These are phyloP conservation scores for Chaetoscypha palmicola DNA, from an alignment of 2,329 filamentous ascomycete genomes.

Conservation along the genomic window DNA sequence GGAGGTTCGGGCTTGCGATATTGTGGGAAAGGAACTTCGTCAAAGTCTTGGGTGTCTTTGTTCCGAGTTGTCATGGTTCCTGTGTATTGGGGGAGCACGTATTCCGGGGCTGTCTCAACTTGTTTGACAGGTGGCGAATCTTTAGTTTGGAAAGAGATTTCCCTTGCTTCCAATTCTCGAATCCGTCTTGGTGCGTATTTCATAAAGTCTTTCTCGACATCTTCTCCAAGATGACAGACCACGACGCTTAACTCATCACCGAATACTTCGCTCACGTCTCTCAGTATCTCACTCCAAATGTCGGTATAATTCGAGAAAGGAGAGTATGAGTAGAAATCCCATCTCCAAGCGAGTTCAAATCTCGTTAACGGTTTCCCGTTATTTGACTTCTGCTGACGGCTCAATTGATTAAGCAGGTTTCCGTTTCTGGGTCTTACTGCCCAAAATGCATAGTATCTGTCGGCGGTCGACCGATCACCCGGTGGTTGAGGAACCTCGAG, in stretches of 20 bases:
- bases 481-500: neutral
- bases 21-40: neutral
- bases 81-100: neutral
- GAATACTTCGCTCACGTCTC: slow-evolving; percentile 8
- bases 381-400: neutral
- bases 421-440: neutral
- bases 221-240: slow-evolving; percentile 1
- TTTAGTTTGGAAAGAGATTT: neutral
- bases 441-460: slow-evolving; percentile 1
- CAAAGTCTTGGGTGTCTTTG: neutral
- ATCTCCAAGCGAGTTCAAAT: slow-evolving; percentile 1
- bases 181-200: slow-evolving; percentile 1
- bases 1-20: neutral
- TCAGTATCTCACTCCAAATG: slow-evolving; percentile 3
- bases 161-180: neutral
- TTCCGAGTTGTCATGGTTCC: neutral
- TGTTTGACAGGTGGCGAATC: neutral
- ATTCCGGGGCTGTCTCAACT: neutral
- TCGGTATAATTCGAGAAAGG: neutral
- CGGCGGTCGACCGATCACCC: too few relatives aligned
- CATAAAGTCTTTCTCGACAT: slow-evolving; percentile 2
- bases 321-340: neutral
- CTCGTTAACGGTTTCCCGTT: neutral
- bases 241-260: slow-evolving; percentile 6
- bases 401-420: neutral